Base-by-base conservation (phyloP, 352 stramenopile species). In the Globisporangium viniferum region DNA sequence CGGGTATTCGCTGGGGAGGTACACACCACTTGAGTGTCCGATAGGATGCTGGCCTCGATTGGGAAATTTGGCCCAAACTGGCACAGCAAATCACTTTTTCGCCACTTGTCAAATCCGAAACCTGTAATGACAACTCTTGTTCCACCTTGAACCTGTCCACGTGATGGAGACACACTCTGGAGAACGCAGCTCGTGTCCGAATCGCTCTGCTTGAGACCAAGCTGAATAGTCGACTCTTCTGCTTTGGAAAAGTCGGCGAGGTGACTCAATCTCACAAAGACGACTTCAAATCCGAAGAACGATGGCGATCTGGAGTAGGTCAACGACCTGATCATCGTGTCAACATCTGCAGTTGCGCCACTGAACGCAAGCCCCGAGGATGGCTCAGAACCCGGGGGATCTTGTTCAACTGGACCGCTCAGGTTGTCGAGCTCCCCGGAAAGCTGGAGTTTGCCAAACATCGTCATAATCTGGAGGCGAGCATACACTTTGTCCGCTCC, bases 211-310 rank as follows among this genome's bases (percentile, higher is more conserved):
- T 76, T 59, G 41, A 91, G 64, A 0, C 64, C 68, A 1, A 93
- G 20, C 22, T 87, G 74, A 29, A 93, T 60, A 2, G 73, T 62
- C 0, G 72, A 76, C 9, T 91, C 72, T 72, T 91, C 81, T 7
- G 70, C 64, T 7, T 71, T 62, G 15, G 59, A 70, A 41, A 88
- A 90, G 35, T 90, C 75, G 4, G 71, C 27, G 2, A 36, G n/a
- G 62, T 82, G 62, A 58, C 85, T 93, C 59, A 90, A 65, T 14
- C 67, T 66, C 27, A 89, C 54, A 57, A 88, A 88, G 9, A 94
- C 55, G 15, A 89, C 58, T 31, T 94, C 86, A 57, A 82, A 76
- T 8, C 86, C 86, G 24, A 81, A 81, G 67, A 90, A 91, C 1
- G 79, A 75, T 22, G 68, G 76, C 1, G 73, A 44, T 22, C 82